Evolutionary conservation across 2,329 filamentous ascomycete genomes (phyloP).

Genomic region (Sporothrix dimorphospora): DNA sequence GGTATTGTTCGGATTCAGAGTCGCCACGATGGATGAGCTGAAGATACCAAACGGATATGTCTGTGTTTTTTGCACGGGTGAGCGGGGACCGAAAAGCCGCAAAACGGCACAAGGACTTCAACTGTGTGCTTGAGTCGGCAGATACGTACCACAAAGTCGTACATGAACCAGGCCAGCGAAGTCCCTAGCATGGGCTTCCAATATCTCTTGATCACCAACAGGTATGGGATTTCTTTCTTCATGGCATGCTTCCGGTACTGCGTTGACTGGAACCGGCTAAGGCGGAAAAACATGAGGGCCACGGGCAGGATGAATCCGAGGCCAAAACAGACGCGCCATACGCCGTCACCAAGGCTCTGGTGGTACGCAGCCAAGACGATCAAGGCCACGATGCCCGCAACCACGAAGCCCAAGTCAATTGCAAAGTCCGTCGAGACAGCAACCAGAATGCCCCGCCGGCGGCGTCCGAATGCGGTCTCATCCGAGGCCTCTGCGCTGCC

Average conservation of each 20-base stretch:
- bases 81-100: neutral
- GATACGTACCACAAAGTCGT: constrained; percentile 47
- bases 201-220: constrained; percentile 51
- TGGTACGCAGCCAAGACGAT: constrained; percentile 68
- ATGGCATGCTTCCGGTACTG: constrained; percentile 34
- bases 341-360: constrained; percentile 44
- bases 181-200: constrained; percentile 54
- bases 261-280: constrained; percentile 45
- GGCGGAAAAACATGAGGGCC: constrained; percentile 57
- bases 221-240: constrained; percentile 51
- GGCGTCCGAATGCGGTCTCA: constrained; percentile 15
- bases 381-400: constrained; percentile 80
- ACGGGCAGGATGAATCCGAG: constrained; percentile 47
- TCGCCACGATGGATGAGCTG: constrained; percentile 54
- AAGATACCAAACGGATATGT: constrained; percentile 56
- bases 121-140: neutral
- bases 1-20: constrained; percentile 47
- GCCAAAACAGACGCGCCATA: constrained; percentile 56
- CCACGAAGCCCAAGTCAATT: constrained; percentile 63
- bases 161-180: constrained; percentile 54
- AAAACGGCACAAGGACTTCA: neutral
- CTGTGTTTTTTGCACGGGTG: constrained; percentile 8
- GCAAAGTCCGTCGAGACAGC: constrained; percentile 53
- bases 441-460: constrained; percentile 41
- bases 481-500: constrained; percentile 14